phyloP scores from a whole-genome alignment of 2,329 filamentous ascomycete genomes.

The Tolypocladium pustulatum region DNA sequence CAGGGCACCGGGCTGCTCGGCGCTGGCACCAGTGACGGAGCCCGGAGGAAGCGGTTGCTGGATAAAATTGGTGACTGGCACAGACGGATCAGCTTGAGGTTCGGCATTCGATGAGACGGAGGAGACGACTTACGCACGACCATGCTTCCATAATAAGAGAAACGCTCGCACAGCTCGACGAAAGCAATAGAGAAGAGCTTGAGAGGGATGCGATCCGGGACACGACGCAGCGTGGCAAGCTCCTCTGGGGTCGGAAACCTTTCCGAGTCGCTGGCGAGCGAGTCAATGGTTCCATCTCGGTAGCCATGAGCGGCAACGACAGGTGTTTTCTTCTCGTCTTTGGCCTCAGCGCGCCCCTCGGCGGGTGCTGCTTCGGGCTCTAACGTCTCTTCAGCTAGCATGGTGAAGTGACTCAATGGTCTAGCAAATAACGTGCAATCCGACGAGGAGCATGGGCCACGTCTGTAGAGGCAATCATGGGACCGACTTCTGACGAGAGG shows the following conservation, averaged over 20 bases:
- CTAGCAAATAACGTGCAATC: background rate
- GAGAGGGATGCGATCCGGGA: constrained; percentile 55
- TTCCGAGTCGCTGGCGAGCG: constrained; percentile 5
- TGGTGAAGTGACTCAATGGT: background rate
- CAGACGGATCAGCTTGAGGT: background rate
- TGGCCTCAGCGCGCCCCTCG: background rate
- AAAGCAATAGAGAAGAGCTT: constrained; percentile 60
- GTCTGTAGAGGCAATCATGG: background rate
- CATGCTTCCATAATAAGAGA: constrained; percentile 65
- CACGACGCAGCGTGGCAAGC: constrained; percentile 46
- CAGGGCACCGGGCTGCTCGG: constrained; percentile 38
- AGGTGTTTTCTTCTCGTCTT: background rate
- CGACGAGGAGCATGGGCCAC: background rate
- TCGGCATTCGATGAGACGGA: background rate
- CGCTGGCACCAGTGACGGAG: constrained; percentile 40
- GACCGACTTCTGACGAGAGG: background rate
- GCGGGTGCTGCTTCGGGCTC: background rate
- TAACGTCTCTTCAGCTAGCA: background rate
- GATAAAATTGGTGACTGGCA: constrained; percentile 46
- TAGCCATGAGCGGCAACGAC: background rate
- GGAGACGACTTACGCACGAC: constrained; percentile 37
- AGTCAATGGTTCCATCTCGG: background rate
- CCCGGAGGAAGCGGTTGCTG: constrained; percentile 41
- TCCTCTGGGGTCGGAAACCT: constrained; percentile 51
- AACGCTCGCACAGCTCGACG: constrained; percentile 65